Evolutionary conservation across 164 flowering plant species (phyloP), one percentile per base, ranked within the genome.

Genomic region (Pachysandra terminalis): DNA sequence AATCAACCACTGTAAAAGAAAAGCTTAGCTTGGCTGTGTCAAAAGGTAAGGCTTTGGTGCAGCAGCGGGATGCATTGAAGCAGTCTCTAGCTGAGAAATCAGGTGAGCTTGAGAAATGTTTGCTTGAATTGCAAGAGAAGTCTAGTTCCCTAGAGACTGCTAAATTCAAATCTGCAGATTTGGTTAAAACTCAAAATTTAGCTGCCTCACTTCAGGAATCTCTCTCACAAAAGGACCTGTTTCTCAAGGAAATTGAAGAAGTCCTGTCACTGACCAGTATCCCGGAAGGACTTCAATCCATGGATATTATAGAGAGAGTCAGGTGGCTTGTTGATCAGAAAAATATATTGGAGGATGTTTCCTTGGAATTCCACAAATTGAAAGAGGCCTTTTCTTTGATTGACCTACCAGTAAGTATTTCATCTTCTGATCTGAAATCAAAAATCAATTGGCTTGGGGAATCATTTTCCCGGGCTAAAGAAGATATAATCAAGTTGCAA

Each of bases 21-120:
- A 95, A 95, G 83, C 96, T 95, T 64, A 82, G 85, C 73, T 72
- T 95, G 89, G 97, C 99, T 69, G 99, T 95, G 70, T 86, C 96
- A 59, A 95, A 92, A 78, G 99, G 99, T 23, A 95, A 95, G 81
- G 90, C 91, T 48, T 81, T 95, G 81, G 96, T 95, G 70, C 99
- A 95, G 79, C 92, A 92, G 68, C 74, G 97, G 61, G 97, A 95
- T 68, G 80, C 86, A 7, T 72, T 91, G 75, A 89, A 84, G 81
- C 90, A 84, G 61, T 71, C 87, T 23, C 65, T 91, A 27, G 83
- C 84, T 59, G 97, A 92, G 63, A 95, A 92, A 76, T 70, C 86
- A 28, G 84, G 73, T 72, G 87, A 89, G 79, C 82, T 95, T 64
- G 96, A 95, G 60, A 86, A 75, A 70, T 83, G 79, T 65, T 69